phyloP scores from a whole-genome alignment of 176 grass and related monocot genomes.

The Tillandsia fasciculata region DNA sequence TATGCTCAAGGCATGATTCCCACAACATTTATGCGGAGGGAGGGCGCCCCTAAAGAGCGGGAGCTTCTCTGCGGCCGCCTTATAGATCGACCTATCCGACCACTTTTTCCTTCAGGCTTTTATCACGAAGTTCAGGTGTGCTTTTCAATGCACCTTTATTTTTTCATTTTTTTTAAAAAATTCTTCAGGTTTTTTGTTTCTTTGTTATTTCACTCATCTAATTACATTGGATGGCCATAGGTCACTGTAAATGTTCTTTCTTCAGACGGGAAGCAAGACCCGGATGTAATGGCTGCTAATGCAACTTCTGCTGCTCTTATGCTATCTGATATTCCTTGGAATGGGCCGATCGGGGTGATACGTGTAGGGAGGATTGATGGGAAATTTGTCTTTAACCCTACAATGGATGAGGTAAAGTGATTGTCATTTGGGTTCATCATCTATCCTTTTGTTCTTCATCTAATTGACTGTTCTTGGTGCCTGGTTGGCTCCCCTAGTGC shows the following conservation, averaged over 20 bases:
- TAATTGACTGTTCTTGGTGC: neutral
- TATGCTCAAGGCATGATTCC: constrained; percentile 93
- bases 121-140: constrained; percentile 89
- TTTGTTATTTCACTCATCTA: constrained; percentile 8
- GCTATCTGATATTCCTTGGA: constrained; percentile 96
- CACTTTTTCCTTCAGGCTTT: constrained; percentile 89
- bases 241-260: constrained; percentile 78
- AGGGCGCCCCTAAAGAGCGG: constrained; percentile 94
- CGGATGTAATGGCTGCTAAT: constrained; percentile 97
- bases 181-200: constrained; percentile 3
- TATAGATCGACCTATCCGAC: constrained; percentile 87
- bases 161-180: constrained; percentile 18
- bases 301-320: constrained; percentile 93
- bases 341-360: constrained; percentile 85
- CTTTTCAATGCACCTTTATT: constrained; percentile 12
- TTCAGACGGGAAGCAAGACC: constrained; percentile 90
- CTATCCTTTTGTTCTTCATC: constrained; percentile 9
- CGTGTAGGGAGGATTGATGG: constrained; percentile 91
- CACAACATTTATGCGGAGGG: constrained; percentile 93
- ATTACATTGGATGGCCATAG: constrained; percentile 23
- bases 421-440: neutral
- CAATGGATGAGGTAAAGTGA: constrained; percentile 68
- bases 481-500: no score
- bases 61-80: constrained; percentile 91
- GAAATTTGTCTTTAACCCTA: constrained; percentile 81